These are phyloP conservation scores for Cubamyces lactineus DNA, from an alignment of 768 basidiomycete species.

Conservation along the genomic window DNA sequence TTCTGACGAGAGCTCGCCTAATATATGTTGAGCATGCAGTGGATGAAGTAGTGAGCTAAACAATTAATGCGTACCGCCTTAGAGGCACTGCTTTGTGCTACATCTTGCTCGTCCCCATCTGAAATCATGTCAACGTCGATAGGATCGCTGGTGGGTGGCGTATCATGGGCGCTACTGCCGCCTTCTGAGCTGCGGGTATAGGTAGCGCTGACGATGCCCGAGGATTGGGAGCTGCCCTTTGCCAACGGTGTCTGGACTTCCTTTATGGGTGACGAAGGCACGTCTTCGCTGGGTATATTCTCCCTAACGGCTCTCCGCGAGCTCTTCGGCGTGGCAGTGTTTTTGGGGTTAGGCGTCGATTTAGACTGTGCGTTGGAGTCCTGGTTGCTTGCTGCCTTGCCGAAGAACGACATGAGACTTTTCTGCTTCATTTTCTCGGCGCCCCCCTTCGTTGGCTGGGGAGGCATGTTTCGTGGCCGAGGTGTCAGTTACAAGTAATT, in stretches of 20 bases:
- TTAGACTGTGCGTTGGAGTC: constrained; percentile 10
- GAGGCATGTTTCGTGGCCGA: constrained; percentile 2
- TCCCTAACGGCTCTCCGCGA: constrained; percentile 20
- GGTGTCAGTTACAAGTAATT: too few relatives aligned
- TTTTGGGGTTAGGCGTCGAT: constrained; percentile 13
- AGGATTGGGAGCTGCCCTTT: constrained; percentile 38
- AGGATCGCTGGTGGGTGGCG: constrained; percentile 78
- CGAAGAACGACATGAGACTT: constrained; percentile 72
- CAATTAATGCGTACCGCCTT: constrained; percentile 20
- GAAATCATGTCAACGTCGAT: constrained; percentile 77
- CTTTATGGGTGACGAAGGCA: constrained; percentile 24
- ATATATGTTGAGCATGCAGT: neutral
- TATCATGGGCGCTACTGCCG: constrained; percentile 51
- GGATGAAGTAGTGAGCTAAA: neutral
- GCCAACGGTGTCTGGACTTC: constrained; percentile 25
- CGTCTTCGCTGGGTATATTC: constrained; percentile 13
- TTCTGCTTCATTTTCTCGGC: constrained; percentile 62
- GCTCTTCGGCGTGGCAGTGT: constrained; percentile 7
- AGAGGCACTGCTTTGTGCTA: constrained; percentile 13
- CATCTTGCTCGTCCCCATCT: constrained; percentile 47
- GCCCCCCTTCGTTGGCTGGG: neutral
- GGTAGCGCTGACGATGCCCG: constrained; percentile 41
- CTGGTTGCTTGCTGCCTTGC: constrained; percentile 28
- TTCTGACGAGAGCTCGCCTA: constrained; percentile 25
- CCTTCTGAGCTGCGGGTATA: constrained; percentile 51